phyloP scores from a whole-genome alignment of 192 early-diverging fungal genomes.

The Fimicolochytrium jonesii region DNA sequence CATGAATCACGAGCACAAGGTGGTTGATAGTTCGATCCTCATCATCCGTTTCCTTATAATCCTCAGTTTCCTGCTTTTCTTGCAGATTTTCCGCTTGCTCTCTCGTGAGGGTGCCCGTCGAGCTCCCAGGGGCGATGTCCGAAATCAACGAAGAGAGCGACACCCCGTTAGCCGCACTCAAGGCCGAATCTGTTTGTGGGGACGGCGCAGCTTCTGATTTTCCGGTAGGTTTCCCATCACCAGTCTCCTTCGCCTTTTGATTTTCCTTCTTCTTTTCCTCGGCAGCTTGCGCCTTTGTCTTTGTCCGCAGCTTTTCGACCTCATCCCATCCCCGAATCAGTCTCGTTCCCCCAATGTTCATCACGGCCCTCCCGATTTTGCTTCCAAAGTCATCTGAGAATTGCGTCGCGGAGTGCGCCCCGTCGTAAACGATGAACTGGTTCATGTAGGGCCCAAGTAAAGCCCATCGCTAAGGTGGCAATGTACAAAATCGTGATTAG shows the following conservation, averaged over 20 bases:
- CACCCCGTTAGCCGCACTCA: conserved; percentile 17
- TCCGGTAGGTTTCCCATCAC: conserved; percentile 28
- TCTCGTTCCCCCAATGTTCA: conserved; percentile 64
- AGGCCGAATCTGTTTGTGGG: conserved; percentile 23
- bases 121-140: neutral
- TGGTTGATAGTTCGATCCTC: conserved; percentile 72
- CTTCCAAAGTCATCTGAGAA: conserved; percentile 56
- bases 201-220: conserved; percentile 1
- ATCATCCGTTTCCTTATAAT: conserved; percentile 52
- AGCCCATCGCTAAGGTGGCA: conserved; percentile 64
- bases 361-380: conserved; percentile 61
- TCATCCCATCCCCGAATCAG: conserved; percentile 72
- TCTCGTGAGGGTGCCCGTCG: conserved; percentile 15
- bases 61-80: conserved; percentile 42
- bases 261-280: conserved; percentile 45
- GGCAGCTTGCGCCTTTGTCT: conserved; percentile 21
- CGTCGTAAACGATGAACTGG: conserved; percentile 70
- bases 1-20: conserved; percentile 78
- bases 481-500: neutral
- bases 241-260: conserved; percentile 23
- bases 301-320: conserved; percentile 52
- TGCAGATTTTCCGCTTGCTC: conserved; percentile 49
- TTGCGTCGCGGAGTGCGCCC: conserved; percentile 58
- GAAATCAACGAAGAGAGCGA: neutral
- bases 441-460: conserved; percentile 74